Base-by-base conservation (phyloP, 2,329 filamentous ascomycete genomes). In the Macrophomina pseudophaseolina region DNA sequence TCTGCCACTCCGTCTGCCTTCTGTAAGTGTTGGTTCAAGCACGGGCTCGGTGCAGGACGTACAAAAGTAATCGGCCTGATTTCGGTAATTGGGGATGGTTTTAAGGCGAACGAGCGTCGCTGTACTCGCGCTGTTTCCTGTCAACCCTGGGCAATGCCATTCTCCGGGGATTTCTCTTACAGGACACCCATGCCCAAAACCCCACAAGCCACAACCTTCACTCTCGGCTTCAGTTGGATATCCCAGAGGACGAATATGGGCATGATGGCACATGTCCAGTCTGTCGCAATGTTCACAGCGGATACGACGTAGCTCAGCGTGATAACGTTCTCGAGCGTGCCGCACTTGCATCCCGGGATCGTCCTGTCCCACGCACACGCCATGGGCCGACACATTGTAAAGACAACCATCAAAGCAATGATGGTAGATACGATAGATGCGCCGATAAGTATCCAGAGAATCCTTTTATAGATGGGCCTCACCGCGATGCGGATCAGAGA, bases 401-500 rank as follows among this genome's bases (percentile, higher is more conserved):
- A 59, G 40, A 66, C 64, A n/a, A 59, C 53, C n/a, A 66, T 33
- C 38, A 46, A 35, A 12, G 64, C 53, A n/a, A 59, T 42, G 40
- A 66, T 44, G 28, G 64, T 59, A 42, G 42, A 49, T 23, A 62
- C 40, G 42, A 51, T 40, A 5, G 65, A 62, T 18, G 23, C 18
- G 2, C 35, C 56, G 42, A 64, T 70, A 48, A 76, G 75, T 58
- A 65, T 62, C 54, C 75, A 74, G 42, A 80, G 75, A 52, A 80
- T 74, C 67, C 73, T 71, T 4, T 74, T 73, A 66, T 83, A 78
- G 42, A 73, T 65, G 28, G 68, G 74, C 11, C 70, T 68, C 5
- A 76, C 73, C 8, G 78, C 77, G 46, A 84, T 79, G 1, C 79
- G 78, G 12, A 82, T 72, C 0, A 83, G 74, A 32, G 82, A 79